A percentile compares a stretch with the other conserved stretches of the same genome.
These are phyloP conservation scores for Secale cereale DNA, from an alignment of 176 grass and related monocot species.

Conservation along the genomic window DNA sequence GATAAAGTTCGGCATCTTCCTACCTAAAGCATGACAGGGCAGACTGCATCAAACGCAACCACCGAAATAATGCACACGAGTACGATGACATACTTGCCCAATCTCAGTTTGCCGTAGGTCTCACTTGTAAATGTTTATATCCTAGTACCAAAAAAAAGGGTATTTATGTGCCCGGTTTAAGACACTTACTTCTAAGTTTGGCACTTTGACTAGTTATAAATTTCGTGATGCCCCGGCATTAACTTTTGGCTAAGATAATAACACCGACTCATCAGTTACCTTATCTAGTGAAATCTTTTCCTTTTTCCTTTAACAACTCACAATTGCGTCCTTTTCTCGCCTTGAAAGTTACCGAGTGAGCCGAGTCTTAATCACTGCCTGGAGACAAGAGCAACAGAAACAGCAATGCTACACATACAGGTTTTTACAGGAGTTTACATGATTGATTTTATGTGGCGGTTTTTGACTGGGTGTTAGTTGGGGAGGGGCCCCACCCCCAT, in stretches of 20 bases:
- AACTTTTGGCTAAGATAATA: neutral
- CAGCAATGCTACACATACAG: too few species aligned
- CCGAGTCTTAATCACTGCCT: neutral
- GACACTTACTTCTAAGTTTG: too few species aligned
- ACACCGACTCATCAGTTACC: neutral
- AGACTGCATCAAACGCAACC: too few species aligned
- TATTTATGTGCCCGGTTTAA: neutral
- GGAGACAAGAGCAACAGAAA: neutral
- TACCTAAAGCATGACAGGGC: too few species aligned
- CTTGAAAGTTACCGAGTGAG: neutral
- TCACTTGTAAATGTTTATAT: neutral
- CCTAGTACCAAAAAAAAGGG: too few species aligned
- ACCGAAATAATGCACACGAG: too few species aligned
- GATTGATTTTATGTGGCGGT: too few species aligned
- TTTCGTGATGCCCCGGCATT: neutral
- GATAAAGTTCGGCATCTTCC: too few species aligned
- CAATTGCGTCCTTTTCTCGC: neutral
- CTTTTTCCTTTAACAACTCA: neutral
- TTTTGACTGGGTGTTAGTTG: too few species aligned
- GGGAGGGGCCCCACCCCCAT: too few species aligned
- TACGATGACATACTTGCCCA: neutral
- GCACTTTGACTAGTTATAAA: neutral
- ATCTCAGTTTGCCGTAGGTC: neutral
- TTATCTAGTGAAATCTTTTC: too few species aligned
- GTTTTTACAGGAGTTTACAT: too few species aligned